These are phyloP conservation scores for Aspergillus texensis DNA, from an alignment of 2,329 filamentous ascomycete genomes.

Conservation along the genomic window DNA sequence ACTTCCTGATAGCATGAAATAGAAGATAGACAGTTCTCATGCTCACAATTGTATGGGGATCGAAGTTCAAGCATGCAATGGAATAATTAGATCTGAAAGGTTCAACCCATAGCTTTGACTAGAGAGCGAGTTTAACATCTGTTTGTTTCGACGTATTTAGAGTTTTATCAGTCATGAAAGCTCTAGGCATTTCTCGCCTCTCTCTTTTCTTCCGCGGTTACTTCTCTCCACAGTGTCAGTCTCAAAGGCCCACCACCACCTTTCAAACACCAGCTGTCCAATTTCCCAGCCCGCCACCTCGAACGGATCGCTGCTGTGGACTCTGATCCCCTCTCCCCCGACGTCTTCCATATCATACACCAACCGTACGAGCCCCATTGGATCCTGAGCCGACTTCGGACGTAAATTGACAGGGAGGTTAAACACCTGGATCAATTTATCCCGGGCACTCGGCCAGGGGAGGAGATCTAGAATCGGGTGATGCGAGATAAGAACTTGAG, in stretches of 20 bases:
- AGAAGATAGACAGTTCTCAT: background rate
- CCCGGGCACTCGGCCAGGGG: conserved; percentile 59
- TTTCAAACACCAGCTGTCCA: conserved; percentile 59
- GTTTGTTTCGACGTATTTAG: background rate
- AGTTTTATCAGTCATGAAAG: background rate
- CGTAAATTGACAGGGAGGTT: conserved; percentile 52
- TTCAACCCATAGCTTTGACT: background rate
- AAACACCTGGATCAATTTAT: conserved; percentile 57
- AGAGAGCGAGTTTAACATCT: background rate
- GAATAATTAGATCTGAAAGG: background rate
- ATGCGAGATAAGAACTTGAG: conserved; percentile 56
- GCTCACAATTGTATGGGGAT: background rate
- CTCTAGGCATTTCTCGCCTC: conserved; percentile 40
- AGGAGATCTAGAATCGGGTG: conserved; percentile 62
- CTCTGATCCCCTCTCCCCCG: conserved; percentile 53
- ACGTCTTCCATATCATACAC: conserved; percentile 61
- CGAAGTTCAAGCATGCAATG: background rate
- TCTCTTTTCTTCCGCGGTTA: conserved; percentile 53
- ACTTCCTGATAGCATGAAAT: background rate
- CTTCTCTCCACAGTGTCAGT: conserved; percentile 55
- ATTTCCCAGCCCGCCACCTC: conserved; percentile 58
- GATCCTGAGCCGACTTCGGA: conserved; percentile 51
- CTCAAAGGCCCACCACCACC: conserved; percentile 66
- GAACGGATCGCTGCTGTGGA: conserved; percentile 56
- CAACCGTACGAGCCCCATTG: conserved; percentile 54